These are phyloP conservation scores for Zalerion maritima DNA, from an alignment of 495 filamentous ascomycete species.

Conservation along the genomic window DNA sequence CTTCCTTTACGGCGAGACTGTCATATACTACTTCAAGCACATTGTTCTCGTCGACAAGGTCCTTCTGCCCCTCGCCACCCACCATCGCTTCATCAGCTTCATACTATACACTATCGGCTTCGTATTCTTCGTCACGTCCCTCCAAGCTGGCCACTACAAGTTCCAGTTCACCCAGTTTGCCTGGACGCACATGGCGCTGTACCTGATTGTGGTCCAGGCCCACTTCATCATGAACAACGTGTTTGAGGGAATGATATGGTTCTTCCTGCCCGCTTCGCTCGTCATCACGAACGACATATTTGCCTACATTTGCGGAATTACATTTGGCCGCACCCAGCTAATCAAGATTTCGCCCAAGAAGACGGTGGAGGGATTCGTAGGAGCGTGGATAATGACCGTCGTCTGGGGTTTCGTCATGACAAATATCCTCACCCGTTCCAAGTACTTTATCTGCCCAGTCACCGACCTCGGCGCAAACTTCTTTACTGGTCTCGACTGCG, in stretches of 20 bases:
- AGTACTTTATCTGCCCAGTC: slow-evolving; percentile 97
- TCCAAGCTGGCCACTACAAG: slow-evolving; percentile 87
- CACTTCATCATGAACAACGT: slow-evolving; percentile 99
- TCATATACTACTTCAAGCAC: slow-evolving; percentile 99
- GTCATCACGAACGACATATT: slow-evolving; percentile 99
- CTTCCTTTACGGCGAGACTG: slow-evolving; percentile 94
- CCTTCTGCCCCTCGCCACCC: slow-evolving; percentile 81
- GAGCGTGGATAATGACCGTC: slow-evolving; percentile 92
- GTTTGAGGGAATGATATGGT: slow-evolving; percentile 99
- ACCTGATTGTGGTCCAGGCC: slow-evolving; percentile 92
- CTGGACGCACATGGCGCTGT: slow-evolving; percentile 98
- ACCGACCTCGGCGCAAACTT: slow-evolving; percentile 91
- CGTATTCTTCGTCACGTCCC: slow-evolving; percentile 94
- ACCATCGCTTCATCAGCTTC: slow-evolving; percentile 98
- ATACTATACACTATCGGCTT: slow-evolving; percentile 95
- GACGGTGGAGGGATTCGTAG: slow-evolving; percentile 96
- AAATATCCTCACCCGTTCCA: slow-evolving; percentile 76
- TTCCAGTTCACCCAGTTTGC: slow-evolving; percentile 99
- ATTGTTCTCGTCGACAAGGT: slow-evolving; percentile 91
- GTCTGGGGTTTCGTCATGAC: slow-evolving; percentile 72
- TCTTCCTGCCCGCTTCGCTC: slow-evolving; percentile 88
- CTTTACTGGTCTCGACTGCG: slow-evolving; percentile 80
- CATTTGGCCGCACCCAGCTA: slow-evolving; percentile 88
- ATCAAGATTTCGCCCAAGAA: slow-evolving; percentile 99
- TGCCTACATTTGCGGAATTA: slow-evolving; percentile 94